Conservation (phyloP, 805 yeast species). For the Saccharomycopsis guyanensis region DNA sequence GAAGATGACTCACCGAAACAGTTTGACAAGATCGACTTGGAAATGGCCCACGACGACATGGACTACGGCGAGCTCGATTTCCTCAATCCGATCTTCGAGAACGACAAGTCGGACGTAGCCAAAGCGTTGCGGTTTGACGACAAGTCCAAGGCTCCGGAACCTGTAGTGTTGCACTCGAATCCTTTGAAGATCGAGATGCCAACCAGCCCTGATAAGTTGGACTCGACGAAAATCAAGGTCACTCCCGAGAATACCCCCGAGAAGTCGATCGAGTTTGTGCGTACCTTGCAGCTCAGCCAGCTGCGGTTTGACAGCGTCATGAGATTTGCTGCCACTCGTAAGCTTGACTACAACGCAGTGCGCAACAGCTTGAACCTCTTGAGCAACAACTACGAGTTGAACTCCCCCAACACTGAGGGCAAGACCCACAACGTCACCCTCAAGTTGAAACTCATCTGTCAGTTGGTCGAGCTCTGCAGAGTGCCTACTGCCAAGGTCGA, state of each 20-base stretch:
- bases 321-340: not conserved
- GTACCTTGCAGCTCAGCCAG: not conserved
- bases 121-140: not conserved
- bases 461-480: constrained; percentile 1
- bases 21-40: not conserved
- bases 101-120: not conserved
- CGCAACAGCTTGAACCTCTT: not conserved
- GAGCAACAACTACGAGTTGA: not conserved
- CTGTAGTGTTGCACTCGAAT: too few species aligned
- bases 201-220: too few species aligned
- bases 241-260: too few species aligned
- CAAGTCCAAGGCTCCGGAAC: too few species aligned
- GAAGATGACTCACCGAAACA: not conserved
- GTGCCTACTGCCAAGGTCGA: not conserved
- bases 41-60: not conserved
- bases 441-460: constrained; percentile 13
- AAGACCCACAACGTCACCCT: not conserved
- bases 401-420: not conserved
- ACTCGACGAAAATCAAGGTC: too few species aligned
- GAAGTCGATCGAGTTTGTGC: not conserved
- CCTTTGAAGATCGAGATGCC: too few species aligned
- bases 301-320: not conserved
- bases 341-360: not conserved
- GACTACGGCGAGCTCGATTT: not conserved
- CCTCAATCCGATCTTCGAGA: not conserved